A percentile compares a stretch with the other conserved stretches of the same genome.
phyloP scores from a whole-genome alignment of 495 filamentous ascomycete genomes.

The Aspergillus funiculosus region DNA sequence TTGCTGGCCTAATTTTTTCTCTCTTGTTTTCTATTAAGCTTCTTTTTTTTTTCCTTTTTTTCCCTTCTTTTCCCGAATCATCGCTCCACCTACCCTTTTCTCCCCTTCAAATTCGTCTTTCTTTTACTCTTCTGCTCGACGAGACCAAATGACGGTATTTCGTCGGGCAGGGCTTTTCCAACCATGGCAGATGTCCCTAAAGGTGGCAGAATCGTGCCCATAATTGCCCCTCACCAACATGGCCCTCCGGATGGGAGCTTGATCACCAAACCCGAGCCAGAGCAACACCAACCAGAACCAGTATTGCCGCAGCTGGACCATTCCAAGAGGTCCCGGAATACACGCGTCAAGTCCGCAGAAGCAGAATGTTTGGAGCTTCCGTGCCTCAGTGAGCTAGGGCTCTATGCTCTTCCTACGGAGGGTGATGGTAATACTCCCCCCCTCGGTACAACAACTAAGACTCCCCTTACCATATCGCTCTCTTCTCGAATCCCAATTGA shows the following conservation, averaged over 20 bases:
- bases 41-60: slow-evolving; percentile 6
- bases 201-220: slow-evolving; percentile 47
- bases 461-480: not conserved
- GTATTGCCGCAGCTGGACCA: too few species aligned
- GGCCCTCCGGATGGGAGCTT: slow-evolving; percentile 15
- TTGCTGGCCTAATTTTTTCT: slow-evolving; percentile 8
- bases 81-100: slow-evolving; percentile 4
- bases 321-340: slow-evolving; percentile 11
- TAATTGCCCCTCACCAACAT: slow-evolving; percentile 32
- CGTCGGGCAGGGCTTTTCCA: slow-evolving; percentile 30
- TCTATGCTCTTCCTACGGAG: slow-evolving; percentile 42
- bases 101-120: slow-evolving; percentile 1
- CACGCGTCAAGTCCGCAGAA: slow-evolving; percentile 22
- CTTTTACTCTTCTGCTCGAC: slow-evolving; percentile 17
- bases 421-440: slow-evolving; percentile 36
- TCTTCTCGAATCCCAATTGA: slow-evolving; percentile 1
- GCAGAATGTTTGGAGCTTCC: slow-evolving; percentile 33
- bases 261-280: slow-evolving; percentile 11
- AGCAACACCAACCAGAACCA: slow-evolving; percentile 6
- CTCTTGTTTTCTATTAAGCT: slow-evolving; percentile 13
- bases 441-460: slow-evolving; percentile 7
- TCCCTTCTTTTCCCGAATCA: slow-evolving; percentile 7
- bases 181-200: slow-evolving; percentile 40
- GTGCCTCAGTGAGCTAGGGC: slow-evolving; percentile 33
- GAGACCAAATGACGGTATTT: slow-evolving; percentile 37